A percentile compares a stretch with the other conserved stretches of the same genome.
phyloP scores from a whole-genome alignment of 371 early-diverging fungal genomes.

The Fennellomyces sp. region DNA sequence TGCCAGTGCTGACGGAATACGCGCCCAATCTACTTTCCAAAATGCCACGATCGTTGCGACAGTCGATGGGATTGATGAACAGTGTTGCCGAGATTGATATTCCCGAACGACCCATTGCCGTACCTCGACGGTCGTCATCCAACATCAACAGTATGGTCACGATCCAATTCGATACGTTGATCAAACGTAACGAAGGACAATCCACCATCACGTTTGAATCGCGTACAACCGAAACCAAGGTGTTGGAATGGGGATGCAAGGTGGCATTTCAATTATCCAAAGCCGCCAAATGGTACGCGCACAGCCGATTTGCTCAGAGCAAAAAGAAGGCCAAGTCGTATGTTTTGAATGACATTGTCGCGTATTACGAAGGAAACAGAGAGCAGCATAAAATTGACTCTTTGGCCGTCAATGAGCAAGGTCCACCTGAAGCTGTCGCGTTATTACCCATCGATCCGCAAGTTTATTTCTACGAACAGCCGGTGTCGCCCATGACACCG shows the following conservation, averaged over 20 bases:
- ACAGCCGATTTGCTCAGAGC: neutral
- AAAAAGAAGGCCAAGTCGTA: neutral
- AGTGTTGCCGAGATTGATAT: neutral
- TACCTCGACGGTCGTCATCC: neutral
- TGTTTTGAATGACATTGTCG: neutral
- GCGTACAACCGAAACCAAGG: neutral
- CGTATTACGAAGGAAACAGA: slow-evolving; percentile 2
- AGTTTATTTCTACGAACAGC: neutral
- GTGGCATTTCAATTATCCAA: neutral
- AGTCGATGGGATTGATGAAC: neutral
- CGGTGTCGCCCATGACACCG: neutral
- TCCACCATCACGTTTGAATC: neutral
- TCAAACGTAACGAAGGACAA: neutral
- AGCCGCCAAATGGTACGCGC: neutral
- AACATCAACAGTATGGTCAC: neutral
- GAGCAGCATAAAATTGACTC: neutral
- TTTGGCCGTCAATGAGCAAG: neutral
- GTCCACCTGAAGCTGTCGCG: neutral
- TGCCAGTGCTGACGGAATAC: neutral
- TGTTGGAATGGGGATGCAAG: slow-evolving; percentile 1
- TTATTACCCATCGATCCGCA: neutral
- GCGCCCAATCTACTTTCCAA: neutral
- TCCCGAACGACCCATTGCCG: slow-evolving; percentile 2
- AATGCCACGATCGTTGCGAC: neutral
- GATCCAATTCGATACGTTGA: neutral